These are phyloP conservation scores for Monosporascus sp. DNA, from an alignment of 2,329 filamentous ascomycete species.

Conservation along the genomic window DNA sequence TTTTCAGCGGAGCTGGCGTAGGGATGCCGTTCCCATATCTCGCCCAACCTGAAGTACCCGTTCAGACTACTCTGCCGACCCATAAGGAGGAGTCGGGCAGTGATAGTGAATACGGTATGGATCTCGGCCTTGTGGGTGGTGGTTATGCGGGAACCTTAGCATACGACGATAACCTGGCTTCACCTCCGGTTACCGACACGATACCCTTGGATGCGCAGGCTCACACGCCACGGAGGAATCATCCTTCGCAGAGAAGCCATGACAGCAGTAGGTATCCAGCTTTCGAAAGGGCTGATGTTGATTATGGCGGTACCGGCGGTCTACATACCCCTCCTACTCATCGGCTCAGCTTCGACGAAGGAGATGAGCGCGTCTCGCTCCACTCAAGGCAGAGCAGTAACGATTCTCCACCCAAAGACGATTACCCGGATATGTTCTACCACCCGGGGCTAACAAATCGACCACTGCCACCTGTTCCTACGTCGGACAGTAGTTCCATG, in stretches of 20 bases:
- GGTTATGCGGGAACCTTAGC: slow-evolving; percentile 54
- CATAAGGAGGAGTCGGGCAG: slow-evolving; percentile 54
- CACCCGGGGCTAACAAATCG: slow-evolving; percentile 71
- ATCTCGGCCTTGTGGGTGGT: slow-evolving; percentile 69
- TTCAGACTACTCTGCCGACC: slow-evolving; percentile 35
- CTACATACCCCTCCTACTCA: slow-evolving; percentile 69
- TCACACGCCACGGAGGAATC: slow-evolving; percentile 37
- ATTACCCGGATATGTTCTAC: slow-evolving; percentile 88
- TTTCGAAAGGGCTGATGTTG: slow-evolving; percentile 64
- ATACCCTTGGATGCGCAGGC: slow-evolving; percentile 42
- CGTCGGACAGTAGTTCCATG: slow-evolving; percentile 56
- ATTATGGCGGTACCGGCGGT: slow-evolving; percentile 87
- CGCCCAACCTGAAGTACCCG: slow-evolving; percentile 32
- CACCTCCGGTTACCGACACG: slow-evolving; percentile 32
- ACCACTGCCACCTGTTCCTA: slow-evolving; percentile 59
- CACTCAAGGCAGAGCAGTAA: slow-evolving; percentile 53
- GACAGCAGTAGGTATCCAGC: slow-evolving; percentile 35
- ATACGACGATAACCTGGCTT: slow-evolving; percentile 44
- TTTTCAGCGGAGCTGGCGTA: slow-evolving; percentile 46
- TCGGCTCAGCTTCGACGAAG: slow-evolving; percentile 86
- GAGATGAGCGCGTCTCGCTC: slow-evolving; percentile 67
- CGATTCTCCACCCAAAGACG: slow-evolving; percentile 64
- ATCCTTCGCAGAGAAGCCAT: slow-evolving; percentile 33
- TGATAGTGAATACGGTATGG: slow-evolving; percentile 71
- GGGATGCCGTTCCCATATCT: slow-evolving; percentile 40